Evolutionary conservation across 1,139 yeast species (phyloP).

Genomic region (Nakaseomyces nivariensis): DNA sequence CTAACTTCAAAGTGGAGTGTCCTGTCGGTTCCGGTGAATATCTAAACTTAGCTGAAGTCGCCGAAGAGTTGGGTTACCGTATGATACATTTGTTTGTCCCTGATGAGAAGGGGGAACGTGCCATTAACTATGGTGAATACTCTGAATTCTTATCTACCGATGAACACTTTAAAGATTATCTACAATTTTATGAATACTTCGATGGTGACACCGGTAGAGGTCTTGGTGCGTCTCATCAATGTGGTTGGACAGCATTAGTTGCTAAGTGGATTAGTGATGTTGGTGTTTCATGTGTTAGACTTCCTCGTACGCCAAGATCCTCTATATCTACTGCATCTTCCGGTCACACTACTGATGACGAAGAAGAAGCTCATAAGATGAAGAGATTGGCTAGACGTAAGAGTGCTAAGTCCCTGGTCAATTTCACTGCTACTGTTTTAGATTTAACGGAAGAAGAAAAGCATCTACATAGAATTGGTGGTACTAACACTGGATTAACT

Average conservation of each 20-base stretch:
- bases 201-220: conserved; percentile 97
- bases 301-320: conserved; percentile 39
- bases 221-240: conserved; percentile 88
- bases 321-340: conserved; percentile 14
- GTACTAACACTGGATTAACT: conserved; percentile 16
- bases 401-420: conserved; percentile 60
- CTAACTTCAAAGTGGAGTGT: conserved; percentile 76
- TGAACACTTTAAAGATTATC: conserved; percentile 63
- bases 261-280: conserved; percentile 92
- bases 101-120: conserved; percentile 60
- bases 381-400: conserved; percentile 48
- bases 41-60: conserved; percentile 82
- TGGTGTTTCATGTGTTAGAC: conserved; percentile 55
- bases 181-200: conserved; percentile 81
- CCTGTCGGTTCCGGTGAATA: conserved; percentile 80
- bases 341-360: conserved; percentile 9
- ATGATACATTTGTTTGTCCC: conserved; percentile 71
- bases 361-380: conserved; percentile 9
- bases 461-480: conserved; percentile 21
- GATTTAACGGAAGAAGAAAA: conserved; percentile 58
- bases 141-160: conserved; percentile 55
- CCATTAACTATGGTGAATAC: conserved; percentile 60
- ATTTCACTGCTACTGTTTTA: conserved; percentile 54
- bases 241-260: conserved; percentile 95
- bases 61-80: conserved; percentile 85